These are phyloP conservation scores for Blumeriella jaapii DNA, from an alignment of 2,329 filamentous ascomycete species.

Conservation along the genomic window DNA sequence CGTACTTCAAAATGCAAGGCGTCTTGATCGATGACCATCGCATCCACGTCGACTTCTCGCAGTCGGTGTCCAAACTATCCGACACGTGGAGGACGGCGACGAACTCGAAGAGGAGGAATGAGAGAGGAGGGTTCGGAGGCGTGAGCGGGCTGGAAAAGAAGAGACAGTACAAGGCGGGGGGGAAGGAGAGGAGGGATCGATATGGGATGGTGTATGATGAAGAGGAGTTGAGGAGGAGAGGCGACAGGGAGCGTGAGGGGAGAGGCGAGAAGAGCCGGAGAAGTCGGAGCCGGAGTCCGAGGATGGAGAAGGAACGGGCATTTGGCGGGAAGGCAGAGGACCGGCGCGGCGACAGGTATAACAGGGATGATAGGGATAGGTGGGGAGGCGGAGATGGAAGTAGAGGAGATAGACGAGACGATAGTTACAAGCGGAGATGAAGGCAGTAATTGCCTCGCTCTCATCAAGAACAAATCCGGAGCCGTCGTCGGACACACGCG, in stretches of 20 bases:
- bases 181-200: conserved; percentile 32
- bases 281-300: conserved; percentile 25
- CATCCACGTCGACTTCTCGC: conserved; percentile 97
- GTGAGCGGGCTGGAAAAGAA: conserved; percentile 81
- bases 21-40: conserved; percentile 94
- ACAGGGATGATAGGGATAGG: conserved; percentile 13
- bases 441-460: neutral
- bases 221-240: conserved; percentile 47
- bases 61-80: conserved; percentile 80
- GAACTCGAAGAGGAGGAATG: conserved; percentile 61
- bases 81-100: conserved; percentile 81
- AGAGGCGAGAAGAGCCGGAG: conserved; percentile 20
- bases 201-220: conserved; percentile 79
- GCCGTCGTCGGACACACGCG: too few relatives aligned
- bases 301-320: conserved; percentile 13
- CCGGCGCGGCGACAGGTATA: too few relatives aligned
- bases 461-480: too few relatives aligned
- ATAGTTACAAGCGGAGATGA: conserved; percentile 16
- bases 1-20: conserved; percentile 98
- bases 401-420: conserved; percentile 15
- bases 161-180: conserved; percentile 63
- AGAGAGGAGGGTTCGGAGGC: conserved; percentile 76
- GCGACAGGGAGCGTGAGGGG: conserved; percentile 30
- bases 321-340: conserved; percentile 17
- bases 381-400: conserved; percentile 15